Conservation (phyloP, 768 basidiomycete species). For the Leccinellum rugosiceps region DNA sequence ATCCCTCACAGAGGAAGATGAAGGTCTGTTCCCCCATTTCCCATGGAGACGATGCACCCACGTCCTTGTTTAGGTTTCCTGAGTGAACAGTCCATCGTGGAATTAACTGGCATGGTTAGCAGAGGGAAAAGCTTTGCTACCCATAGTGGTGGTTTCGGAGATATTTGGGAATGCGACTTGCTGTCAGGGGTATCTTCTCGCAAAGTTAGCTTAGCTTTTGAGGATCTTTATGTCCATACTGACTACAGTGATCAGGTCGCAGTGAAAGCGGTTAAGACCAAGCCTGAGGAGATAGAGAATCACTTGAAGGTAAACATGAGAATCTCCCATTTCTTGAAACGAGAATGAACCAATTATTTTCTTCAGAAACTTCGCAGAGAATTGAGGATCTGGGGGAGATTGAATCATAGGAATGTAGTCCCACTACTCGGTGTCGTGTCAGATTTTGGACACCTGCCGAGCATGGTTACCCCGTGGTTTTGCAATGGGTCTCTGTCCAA, state of each 20-base stretch:
- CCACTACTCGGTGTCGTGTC: constrained; percentile 28
- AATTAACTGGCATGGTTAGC: not conserved
- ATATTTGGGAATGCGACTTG: constrained; percentile 25
- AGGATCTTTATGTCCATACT: not conserved
- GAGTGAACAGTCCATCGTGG: constrained; percentile 1
- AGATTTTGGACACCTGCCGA: constrained; percentile 29
- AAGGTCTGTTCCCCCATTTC: constrained; percentile 2
- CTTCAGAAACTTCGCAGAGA: constrained; percentile 30
- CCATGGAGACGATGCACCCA: not conserved
- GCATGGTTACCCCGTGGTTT: constrained; percentile 35
- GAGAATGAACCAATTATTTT: not conserved
- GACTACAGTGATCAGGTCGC: constrained; percentile 12
- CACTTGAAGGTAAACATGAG: constrained; percentile 10
- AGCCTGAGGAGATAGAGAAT: not conserved
- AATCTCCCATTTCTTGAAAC: not conserved
- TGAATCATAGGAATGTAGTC: constrained; percentile 27
- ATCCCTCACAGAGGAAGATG: not conserved
- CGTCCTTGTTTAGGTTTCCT: not conserved
- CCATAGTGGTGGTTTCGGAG: constrained; percentile 14
- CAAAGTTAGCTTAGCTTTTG: constrained; percentile 1
- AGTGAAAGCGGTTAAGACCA: constrained; percentile 17
- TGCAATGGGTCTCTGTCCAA: constrained; percentile 22
- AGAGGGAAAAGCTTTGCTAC: constrained; percentile 8
- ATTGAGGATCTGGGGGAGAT: constrained; percentile 15
- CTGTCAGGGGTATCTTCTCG: not conserved